phyloP scores from a whole-genome alignment of 1,284 basidiomycete species.

The Pseudozyma pruni region DNA sequence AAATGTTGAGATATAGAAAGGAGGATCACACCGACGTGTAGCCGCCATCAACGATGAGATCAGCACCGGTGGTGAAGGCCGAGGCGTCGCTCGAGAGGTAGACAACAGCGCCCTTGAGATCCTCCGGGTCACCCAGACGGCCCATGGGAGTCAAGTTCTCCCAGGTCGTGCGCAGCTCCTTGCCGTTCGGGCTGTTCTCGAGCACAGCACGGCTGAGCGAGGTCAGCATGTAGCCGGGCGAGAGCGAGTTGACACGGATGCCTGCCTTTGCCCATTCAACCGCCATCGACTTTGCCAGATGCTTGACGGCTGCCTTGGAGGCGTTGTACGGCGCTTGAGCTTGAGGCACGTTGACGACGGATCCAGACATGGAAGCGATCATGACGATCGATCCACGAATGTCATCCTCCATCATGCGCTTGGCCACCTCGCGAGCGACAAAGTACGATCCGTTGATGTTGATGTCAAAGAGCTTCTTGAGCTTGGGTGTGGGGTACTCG shows the following conservation, averaged over 20 bases:
- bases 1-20: not conserved
- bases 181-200: slow-evolving; percentile 70
- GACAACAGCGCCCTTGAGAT: slow-evolving; percentile 77
- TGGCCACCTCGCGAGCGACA: slow-evolving; percentile 90
- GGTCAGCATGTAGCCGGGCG: slow-evolving; percentile 73
- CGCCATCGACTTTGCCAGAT: slow-evolving; percentile 85
- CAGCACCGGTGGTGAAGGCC: slow-evolving; percentile 84
- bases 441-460: slow-evolving; percentile 87
- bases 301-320: slow-evolving; percentile 81
- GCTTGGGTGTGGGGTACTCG: slow-evolving; percentile 75
- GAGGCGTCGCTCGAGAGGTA: slow-evolving; percentile 87
- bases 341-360: slow-evolving; percentile 78
- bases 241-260: slow-evolving; percentile 78
- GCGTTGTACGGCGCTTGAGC: slow-evolving; percentile 95
- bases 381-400: slow-evolving; percentile 81
- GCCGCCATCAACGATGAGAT: slow-evolving; percentile 86
- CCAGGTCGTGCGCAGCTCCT: slow-evolving; percentile 75
- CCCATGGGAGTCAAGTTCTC: slow-evolving; percentile 89
- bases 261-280: slow-evolving; percentile 89
- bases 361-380: slow-evolving; percentile 86
- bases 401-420: slow-evolving; percentile 72
- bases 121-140: slow-evolving; percentile 66
- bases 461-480: slow-evolving; percentile 79
- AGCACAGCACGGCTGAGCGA: slow-evolving; percentile 74
- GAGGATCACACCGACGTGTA: slow-evolving; percentile 69